Evolutionary conservation across 2,329 filamentous ascomycete genomes (phyloP).

Genomic region (Aspergillus pseudoglaucus): DNA sequence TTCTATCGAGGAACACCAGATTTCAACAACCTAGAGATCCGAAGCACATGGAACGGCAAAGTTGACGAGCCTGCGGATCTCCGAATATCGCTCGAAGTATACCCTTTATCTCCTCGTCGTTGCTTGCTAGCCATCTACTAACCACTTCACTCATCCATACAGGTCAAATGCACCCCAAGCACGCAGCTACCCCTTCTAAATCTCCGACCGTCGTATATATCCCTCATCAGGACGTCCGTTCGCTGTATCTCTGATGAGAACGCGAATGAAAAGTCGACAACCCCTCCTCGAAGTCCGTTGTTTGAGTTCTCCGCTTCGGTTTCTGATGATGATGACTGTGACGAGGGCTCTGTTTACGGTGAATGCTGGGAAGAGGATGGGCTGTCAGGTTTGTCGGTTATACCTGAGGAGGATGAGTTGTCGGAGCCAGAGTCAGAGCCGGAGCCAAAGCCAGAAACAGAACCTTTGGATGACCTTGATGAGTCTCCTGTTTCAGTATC

Average conservation of each 20-base stretch:
- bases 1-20: conserved; percentile 7
- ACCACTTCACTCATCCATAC: background rate
- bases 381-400: too few relatives aligned
- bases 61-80: conserved; percentile 17
- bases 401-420: too few relatives aligned
- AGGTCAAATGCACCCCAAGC: conserved; percentile 20
- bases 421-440: too few relatives aligned
- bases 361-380: too few relatives aligned
- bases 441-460: too few relatives aligned
- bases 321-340: background rate
- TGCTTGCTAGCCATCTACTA: background rate
- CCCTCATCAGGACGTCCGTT: conserved; percentile 7
- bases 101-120: background rate
- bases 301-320: conserved; percentile 9
- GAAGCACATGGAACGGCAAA: conserved; percentile 26
- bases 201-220: conserved; percentile 6
- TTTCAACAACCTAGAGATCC: conserved; percentile 24
- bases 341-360: too few relatives aligned
- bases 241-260: conserved; percentile 3
- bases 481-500: too few relatives aligned
- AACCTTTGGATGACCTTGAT: too few relatives aligned
- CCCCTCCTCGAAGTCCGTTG: conserved; percentile 11
- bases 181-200: conserved; percentile 18
- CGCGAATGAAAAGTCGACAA: too few relatives aligned
- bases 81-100: conserved; percentile 26